phyloP scores from a whole-genome alignment of 1,284 basidiomycete genomes.

The Jaminaea rosea region DNA sequence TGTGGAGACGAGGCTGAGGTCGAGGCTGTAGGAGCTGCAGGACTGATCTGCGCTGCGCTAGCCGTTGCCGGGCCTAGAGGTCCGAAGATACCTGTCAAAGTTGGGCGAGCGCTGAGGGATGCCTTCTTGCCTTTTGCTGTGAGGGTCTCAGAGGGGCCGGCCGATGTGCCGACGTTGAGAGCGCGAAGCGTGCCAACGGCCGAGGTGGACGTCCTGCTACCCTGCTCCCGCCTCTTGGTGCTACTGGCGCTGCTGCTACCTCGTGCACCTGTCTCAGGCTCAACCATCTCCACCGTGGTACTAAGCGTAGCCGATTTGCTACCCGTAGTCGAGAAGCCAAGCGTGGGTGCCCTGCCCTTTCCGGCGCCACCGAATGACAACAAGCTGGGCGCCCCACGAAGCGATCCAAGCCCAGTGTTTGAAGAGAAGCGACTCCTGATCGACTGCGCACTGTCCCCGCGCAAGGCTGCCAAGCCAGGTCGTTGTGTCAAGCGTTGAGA shows the following conservation, averaged over 20 bases:
- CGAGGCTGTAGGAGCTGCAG: not conserved
- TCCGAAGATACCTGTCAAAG: too few relatives aligned
- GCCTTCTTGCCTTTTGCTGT: too few relatives aligned
- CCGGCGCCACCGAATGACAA: not conserved
- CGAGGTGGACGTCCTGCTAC: not conserved
- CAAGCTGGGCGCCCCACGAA: not conserved
- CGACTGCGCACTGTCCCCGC: not conserved
- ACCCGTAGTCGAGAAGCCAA: not conserved
- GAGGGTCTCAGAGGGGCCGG: not conserved
- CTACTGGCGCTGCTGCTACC: not conserved
- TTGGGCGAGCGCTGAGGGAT: too few relatives aligned
- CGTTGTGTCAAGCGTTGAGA: not conserved
- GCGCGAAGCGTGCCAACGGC: not conserved
- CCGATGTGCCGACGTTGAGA: not conserved
- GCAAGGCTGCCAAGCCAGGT: not conserved
- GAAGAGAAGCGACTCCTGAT: not conserved
- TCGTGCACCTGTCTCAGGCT: not conserved
- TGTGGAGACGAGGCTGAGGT: not conserved
- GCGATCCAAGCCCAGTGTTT: not conserved
- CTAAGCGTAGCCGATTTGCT: not conserved
- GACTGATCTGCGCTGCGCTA: not conserved
- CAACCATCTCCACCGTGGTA: not conserved
- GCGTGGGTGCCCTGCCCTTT: not conserved
- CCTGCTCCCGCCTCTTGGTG: not conserved
- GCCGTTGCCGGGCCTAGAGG: not conserved